Percentiles rank a stretch among this genome's conserved stretches.
Conservation (phyloP, 2,329 filamentous ascomycete genomes). For the Parascedosporium putredinis region DNA sequence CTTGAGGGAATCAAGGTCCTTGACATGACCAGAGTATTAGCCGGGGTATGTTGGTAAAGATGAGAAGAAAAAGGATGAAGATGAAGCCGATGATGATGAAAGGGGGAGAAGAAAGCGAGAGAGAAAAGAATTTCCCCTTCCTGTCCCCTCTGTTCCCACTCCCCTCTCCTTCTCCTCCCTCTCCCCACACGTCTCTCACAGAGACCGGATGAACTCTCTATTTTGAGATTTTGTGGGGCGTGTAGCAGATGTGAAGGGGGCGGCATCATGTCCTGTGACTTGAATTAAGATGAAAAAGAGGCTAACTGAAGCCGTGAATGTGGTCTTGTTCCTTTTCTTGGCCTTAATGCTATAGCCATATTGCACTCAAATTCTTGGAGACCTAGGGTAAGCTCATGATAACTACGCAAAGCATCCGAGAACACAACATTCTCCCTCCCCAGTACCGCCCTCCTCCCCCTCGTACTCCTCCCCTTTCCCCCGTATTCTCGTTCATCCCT, state of each 20-base stretch:
- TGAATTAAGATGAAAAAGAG: no score
- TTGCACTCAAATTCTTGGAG: conserved; percentile 91
- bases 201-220: not conserved
- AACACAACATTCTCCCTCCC: no score
- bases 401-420: no score
- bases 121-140: no score
- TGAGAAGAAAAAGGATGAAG: not conserved
- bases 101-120: conserved; percentile 2
- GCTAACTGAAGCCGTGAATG: conserved; percentile 13
- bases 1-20: conserved; percentile 77
- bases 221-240: conserved; percentile 4
- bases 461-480: no score
- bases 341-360: conserved; percentile 73
- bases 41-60: conserved; percentile 56
- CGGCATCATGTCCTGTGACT: no score
- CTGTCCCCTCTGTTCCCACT: no score
- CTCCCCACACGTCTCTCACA: no score
- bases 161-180: no score
- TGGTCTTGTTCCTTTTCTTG: not conserved
- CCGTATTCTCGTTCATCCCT: no score
- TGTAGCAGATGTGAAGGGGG: no score
- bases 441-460: no score
- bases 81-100: not conserved
- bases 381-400: conserved; percentile 66
- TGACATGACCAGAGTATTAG: conserved; percentile 93